Evolutionary conservation across 805 yeast genomes (phyloP), one percentile per base, ranked within the genome.

Genomic region (Cyberlindnera euphorbiiphila): DNA sequence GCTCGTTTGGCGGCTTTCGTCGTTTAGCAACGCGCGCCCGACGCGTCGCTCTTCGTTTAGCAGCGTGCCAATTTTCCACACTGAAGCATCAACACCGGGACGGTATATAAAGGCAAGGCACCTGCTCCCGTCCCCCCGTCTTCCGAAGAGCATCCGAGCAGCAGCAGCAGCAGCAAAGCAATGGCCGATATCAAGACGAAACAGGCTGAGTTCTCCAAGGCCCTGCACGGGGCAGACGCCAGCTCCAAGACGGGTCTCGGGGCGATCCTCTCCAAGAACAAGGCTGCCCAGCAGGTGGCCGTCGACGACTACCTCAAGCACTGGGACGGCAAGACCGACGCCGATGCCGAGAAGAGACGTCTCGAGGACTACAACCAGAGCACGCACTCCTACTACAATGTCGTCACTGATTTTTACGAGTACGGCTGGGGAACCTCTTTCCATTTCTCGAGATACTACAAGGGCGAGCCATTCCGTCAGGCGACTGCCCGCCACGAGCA

Each of bases 371-470:
- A 91, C 69, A 85, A 95, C 41, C 81, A 82, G 49, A 75, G 88
- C 53, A 93, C 98, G 38, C 89, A 85, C 62, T 95, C 93, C 60
- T 91, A 91, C 73, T 91, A 91, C 72, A 93, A 93, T 68, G 78
- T 91, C 60, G 97, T 86, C 34, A 93, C 98, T 20, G 98, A 91
- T 66, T 93, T 93, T 57, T 93, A 93, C 72, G 98, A 93, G 69
- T 91, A 93, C 65, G 98, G 98, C 34, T 93, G 98, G 98, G 98
- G 98, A 49, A 75, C 96, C 13, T 86, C 96, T 12, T 93, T 93
- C 86, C 98, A 93, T 65, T 93, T 93, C 65, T 85, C 95, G 28
- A 80, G 96, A 56, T 93, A 82, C 70, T 91, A 86, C 71, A 73
- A 71, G 59, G 97, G 97, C 47, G 98, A 93, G 68, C 78, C 93